A percentile compares a stretch with the other conserved stretches of the same genome.
Conservation (phyloP, 768 basidiomycete genomes). For the Xanthoconium purpureum region DNA sequence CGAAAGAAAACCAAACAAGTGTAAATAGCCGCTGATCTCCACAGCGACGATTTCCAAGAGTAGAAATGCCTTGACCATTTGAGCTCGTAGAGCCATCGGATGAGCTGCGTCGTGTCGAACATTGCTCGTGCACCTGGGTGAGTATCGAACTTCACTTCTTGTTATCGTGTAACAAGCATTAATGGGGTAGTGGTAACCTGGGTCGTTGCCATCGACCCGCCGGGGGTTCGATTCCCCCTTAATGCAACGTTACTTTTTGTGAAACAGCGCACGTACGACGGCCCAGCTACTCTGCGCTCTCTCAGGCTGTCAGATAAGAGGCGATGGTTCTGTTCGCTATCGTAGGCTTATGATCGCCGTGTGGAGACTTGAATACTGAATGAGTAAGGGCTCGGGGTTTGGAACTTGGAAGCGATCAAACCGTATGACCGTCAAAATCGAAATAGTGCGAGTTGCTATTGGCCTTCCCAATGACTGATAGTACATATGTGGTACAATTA, state of each 20-base stretch:
- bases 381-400: no score
- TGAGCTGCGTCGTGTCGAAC: neutral
- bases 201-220: constrained; percentile 74
- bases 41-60: neutral
- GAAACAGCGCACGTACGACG: neutral
- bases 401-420: no score
- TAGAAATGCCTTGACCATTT: no score
- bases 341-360: no score
- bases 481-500: neutral
- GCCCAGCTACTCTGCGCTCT: no score
- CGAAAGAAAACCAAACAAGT: constrained; percentile 11
- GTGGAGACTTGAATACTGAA: no score
- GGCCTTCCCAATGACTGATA: neutral
- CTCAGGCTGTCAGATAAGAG: no score
- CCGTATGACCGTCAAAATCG: no score
- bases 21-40: constrained; percentile 3
- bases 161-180: constrained; percentile 32
- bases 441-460: neutral
- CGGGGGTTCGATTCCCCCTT: constrained; percentile 88
- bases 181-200: constrained; percentile 66
- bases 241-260: constrained; percentile 42
- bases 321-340: no score
- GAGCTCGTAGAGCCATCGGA: no score
- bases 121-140: no score
- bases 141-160: no score